These are phyloP conservation scores for Leishmania gerbilli DNA, from an alignment of 208 protist genomes.

Conservation along the genomic window DNA sequence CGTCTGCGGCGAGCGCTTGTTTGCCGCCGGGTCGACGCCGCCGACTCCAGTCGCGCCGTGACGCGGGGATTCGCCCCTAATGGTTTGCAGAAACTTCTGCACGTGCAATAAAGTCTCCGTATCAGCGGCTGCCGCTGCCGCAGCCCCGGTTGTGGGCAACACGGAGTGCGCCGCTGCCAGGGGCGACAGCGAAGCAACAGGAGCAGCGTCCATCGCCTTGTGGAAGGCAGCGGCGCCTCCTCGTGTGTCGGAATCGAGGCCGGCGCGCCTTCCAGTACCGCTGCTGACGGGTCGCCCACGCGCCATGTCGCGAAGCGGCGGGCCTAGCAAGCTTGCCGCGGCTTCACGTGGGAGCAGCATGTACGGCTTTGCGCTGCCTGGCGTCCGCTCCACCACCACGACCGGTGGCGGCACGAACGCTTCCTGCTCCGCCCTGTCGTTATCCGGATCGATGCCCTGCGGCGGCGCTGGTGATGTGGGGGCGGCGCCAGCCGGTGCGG, in stretches of 20 bases:
- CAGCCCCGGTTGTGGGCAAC: conserved; percentile 29
- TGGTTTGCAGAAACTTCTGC: conserved; percentile 24
- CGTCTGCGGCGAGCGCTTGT: background rate
- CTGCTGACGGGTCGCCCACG: background rate
- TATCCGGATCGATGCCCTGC: background rate
- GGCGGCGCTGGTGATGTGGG: background rate
- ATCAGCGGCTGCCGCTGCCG: conserved; percentile 26
- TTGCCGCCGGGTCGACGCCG: background rate
- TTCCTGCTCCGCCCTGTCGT: background rate
- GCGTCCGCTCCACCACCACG: conserved; percentile 14
- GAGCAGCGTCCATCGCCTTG: background rate
- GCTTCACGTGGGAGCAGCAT: conserved; percentile 28
- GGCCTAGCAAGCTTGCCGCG: conserved; percentile 13
- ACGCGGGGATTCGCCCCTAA: background rate
- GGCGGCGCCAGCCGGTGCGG: background rate
- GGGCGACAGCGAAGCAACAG: background rate
- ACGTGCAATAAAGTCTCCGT: conserved; percentile 30
- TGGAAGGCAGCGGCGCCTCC: background rate
- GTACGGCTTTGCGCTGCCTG: conserved; percentile 18
- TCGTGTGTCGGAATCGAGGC: background rate
- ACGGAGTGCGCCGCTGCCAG: conserved; percentile 20
- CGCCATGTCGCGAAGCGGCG: conserved; percentile 6
- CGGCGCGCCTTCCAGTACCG: background rate
- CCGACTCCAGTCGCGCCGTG: background rate
- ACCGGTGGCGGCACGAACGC: conserved; percentile 3